Evolutionary conservation across 805 yeast species (phyloP).

Genomic region (Kuraishia cidri): DNA sequence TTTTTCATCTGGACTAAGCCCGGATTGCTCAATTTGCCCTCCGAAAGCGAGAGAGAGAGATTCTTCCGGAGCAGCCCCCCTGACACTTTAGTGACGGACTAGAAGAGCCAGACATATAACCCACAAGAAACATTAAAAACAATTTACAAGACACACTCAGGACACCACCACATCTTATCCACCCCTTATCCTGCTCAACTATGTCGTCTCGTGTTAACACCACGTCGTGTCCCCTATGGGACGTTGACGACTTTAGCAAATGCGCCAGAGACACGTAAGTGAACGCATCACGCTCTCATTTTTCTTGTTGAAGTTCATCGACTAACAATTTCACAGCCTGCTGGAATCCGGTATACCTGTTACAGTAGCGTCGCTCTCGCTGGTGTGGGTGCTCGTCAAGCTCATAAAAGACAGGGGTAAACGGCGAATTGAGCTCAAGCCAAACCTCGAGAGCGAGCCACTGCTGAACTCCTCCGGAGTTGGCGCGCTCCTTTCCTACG

Average conservation of each 20-base stretch:
- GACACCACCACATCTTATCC: too few relatives aligned
- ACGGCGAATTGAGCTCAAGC: background rate
- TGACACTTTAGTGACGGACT: too few relatives aligned
- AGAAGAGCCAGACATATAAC: too few relatives aligned
- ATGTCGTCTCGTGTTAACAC: background rate
- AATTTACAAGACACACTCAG: too few relatives aligned
- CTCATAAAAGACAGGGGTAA: background rate
- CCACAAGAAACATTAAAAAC: too few relatives aligned
- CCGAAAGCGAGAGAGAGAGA: too few relatives aligned
- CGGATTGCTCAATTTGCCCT: too few relatives aligned
- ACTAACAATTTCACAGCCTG: background rate
- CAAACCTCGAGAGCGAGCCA: slow-evolving; percentile 6
- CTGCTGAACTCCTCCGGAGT: slow-evolving; percentile 1
- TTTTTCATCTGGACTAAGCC: too few relatives aligned
- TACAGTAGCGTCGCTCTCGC: slow-evolving; percentile 3
- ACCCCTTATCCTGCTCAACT: too few relatives aligned
- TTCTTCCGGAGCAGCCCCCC: too few relatives aligned
- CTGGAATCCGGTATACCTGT: slow-evolving; percentile 6
- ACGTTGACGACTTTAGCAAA: slow-evolving; percentile 1
- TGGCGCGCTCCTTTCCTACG: background rate
- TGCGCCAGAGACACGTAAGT: slow-evolving; percentile 1
- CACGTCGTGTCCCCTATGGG: slow-evolving; percentile 4
- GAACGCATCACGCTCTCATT: background rate
- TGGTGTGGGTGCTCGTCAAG: slow-evolving; percentile 3
- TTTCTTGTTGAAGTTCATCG: background rate